Evolutionary conservation across 2,329 filamentous ascomycete species (phyloP), one percentile per base, ranked within the genome.

Genomic region (Colletotrichum tanaceti): DNA sequence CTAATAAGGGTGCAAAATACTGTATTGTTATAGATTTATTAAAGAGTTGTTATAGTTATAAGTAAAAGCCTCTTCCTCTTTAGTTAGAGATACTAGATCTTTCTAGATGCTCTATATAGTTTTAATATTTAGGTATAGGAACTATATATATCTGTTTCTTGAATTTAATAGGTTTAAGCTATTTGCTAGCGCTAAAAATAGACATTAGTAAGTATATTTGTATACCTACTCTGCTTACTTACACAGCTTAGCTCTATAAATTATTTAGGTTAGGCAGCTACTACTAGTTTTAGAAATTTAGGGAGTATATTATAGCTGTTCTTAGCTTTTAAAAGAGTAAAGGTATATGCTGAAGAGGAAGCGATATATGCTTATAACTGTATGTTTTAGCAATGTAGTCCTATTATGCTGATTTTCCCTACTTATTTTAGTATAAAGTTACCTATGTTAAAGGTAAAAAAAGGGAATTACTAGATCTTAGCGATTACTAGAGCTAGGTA

Each of bases 281-380:
- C 46, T 28, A 49, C 16, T 16, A 18, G 2, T 28, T 49, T 49
- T 49, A 3, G 46, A 24, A 20, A 28, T 49, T 49, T 49, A 18
- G 22, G 4, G 9, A 49, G 46, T 5, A 28, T 3, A 28, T 49
- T 49, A 28, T 5, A 13, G 46, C 22, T 49, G 2, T 28, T 49
- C 14, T 16, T 49, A 13, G 22, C 46, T 13, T 49, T 71, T 68
- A 55, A 68, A 13, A 39, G 3, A 39, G 13, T 13, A 10, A 13
- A 39, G 13, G 13, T 39, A 9, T 39, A 5, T 39, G 9, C 13
- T 5, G 9, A 39, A 39, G 38, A 39, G 38, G 38, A 39, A 39
- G 38, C 9, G 38, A 39, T 6, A 13, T 39, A 39, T 39, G 38
- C 38, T 39, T 5, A 39, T 39, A 39, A 39, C 38, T 39, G 38